phyloP scores from a whole-genome alignment of 1,284 basidiomycete species.

The Lignosus rhinocerotis region DNA sequence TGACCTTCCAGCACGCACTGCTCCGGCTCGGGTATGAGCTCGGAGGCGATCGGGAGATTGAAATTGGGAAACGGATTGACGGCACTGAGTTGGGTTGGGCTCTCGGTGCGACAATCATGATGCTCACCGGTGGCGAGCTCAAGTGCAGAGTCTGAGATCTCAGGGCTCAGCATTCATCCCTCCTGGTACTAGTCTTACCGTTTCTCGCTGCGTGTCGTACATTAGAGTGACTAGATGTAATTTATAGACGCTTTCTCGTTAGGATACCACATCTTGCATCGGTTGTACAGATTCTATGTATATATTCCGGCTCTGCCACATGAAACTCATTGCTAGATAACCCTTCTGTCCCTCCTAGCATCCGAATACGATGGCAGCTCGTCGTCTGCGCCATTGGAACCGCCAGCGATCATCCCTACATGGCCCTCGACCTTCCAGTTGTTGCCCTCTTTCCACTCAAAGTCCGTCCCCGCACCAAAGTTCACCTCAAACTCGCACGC shows the following conservation, averaged over 20 bases:
- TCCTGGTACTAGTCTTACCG: too few species aligned
- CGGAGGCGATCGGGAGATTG: constrained; percentile 61
- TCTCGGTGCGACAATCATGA: constrained; percentile 80
- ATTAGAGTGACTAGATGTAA: constrained; percentile 5
- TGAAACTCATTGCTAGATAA: background rate
- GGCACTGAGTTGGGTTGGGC: constrained; percentile 97
- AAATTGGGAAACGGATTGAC: constrained; percentile 86
- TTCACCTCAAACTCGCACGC: constrained; percentile 58
- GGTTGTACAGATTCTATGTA: background rate
- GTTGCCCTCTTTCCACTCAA: constrained; percentile 63
- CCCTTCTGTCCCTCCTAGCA: background rate
- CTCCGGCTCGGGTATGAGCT: constrained; percentile 87
- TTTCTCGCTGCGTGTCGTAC: constrained; percentile 2
- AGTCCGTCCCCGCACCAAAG: constrained; percentile 54
- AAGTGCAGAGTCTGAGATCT: constrained; percentile 48
- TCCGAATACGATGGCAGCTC: constrained; percentile 34
- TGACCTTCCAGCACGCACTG: constrained; percentile 93
- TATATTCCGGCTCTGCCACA: background rate
- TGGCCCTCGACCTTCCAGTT: constrained; percentile 62
- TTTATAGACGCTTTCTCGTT: background rate
- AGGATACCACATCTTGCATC: background rate
- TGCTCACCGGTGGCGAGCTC: constrained; percentile 61
- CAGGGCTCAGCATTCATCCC: too few species aligned
- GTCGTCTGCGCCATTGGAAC: constrained; percentile 27
- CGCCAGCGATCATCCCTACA: constrained; percentile 39